A percentile compares a stretch with the other conserved stretches of the same genome.
phyloP scores from a whole-genome alignment of 225 moss, liverwort and hornwort genomes.

The Pseudoscleropodium purum region DNA sequence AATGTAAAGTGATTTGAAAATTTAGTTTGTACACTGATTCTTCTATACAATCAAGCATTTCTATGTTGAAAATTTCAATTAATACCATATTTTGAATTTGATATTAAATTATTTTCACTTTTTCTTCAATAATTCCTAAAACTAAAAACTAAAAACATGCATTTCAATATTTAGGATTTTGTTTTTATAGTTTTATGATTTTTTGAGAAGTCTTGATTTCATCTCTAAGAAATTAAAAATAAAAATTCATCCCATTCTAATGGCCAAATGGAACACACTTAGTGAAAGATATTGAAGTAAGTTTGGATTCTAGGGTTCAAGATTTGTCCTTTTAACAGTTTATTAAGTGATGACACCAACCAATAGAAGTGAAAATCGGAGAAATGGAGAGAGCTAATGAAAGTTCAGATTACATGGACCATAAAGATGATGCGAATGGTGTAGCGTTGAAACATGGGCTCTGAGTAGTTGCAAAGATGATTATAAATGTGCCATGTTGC shows the following conservation, averaged over 20 bases:
- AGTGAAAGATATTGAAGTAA: neutral
- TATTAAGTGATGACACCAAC: too few relatives aligned
- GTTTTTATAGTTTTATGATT: neutral
- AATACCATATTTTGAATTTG: too few relatives aligned
- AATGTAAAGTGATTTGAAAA: neutral
- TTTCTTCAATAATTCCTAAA: neutral
- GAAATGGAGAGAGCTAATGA: neutral
- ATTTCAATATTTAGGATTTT: neutral
- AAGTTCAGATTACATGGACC: constrained; percentile 37
- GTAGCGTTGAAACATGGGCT: constrained; percentile 76
- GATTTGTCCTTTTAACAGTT: neutral
- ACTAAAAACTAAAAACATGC: fast-evolving
- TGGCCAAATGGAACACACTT: neutral
- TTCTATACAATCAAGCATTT: neutral
- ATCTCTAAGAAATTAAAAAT: neutral
- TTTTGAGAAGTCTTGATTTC: neutral
- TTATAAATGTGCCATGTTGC: constrained; percentile 72
- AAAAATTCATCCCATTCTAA: neutral
- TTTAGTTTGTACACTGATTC: too few relatives aligned
- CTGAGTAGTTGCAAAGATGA: constrained; percentile 69
- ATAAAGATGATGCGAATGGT: constrained; percentile 87
- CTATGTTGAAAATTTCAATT: too few relatives aligned
- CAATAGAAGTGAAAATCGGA: neutral
- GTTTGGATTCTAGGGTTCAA: fast-evolving
- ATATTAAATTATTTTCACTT: neutral